phyloP scores from a whole-genome alignment of 208 protist genomes.

The Trypanosoma cruzi region DNA sequence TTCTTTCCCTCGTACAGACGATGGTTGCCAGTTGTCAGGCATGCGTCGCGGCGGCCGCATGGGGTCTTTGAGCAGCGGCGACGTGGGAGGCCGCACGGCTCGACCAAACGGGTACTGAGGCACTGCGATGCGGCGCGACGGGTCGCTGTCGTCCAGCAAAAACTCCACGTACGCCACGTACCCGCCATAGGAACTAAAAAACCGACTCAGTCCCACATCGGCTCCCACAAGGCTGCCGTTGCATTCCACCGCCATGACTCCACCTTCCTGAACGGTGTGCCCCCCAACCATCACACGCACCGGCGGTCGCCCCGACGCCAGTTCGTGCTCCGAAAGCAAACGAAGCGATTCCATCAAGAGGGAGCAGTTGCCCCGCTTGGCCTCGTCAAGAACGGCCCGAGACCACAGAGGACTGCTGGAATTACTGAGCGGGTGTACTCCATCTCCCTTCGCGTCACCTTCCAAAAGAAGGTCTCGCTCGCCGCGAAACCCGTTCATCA shows the following conservation, averaged over 20 bases:
- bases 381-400: conserved; percentile 28
- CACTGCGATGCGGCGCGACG: neutral
- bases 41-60: neutral
- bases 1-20: neutral
- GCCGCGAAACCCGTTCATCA: conserved; percentile 14
- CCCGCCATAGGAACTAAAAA: conserved; percentile 12
- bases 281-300: conserved; percentile 63
- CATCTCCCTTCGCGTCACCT: neutral
- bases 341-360: conserved; percentile 38
- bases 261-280: conserved; percentile 40
- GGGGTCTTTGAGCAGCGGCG: neutral
- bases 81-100: neutral
- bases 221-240: conserved; percentile 38
- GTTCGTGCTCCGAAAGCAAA: conserved; percentile 30
- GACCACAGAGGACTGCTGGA: conserved; percentile 44
- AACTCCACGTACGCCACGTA: conserved; percentile 28
- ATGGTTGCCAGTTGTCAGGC: neutral
- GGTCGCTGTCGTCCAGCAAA: neutral
- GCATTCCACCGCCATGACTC: conserved; percentile 23
- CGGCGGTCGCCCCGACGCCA: conserved; percentile 1
- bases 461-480: neutral
- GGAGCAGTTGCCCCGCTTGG: conserved; percentile 30
- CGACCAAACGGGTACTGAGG: conserved; percentile 17
- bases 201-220: conserved; percentile 38
- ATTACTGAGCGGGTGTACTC: conserved; percentile 21